Evolutionary conservation across 1,139 yeast genomes (phyloP).

Genomic region (Nakaseomyces uthaithaninus): DNA sequence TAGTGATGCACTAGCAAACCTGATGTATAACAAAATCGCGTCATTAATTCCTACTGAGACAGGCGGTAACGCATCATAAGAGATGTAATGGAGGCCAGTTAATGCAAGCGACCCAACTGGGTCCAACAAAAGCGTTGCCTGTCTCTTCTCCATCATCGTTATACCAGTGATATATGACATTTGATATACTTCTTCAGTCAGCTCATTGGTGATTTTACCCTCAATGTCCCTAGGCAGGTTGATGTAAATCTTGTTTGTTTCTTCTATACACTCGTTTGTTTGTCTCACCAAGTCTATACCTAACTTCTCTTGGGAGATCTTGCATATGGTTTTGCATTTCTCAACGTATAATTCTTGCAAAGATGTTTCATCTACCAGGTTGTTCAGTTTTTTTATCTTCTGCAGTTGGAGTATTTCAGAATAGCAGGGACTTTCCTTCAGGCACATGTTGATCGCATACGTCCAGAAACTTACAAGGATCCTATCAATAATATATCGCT

Average conservation of each 20-base stretch:
- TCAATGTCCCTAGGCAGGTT: conserved; percentile 24
- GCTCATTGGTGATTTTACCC: conserved; percentile 15
- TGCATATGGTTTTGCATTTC: neutral
- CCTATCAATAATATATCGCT: conserved; percentile 40
- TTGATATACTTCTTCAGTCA: conserved; percentile 28
- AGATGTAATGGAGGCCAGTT: conserved; percentile 22
- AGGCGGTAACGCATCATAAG: conserved; percentile 13
- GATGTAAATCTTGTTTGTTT: conserved; percentile 18
- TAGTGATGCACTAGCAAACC: conserved; percentile 35
- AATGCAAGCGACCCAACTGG: conserved; percentile 28
- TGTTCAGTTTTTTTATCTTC: conserved; percentile 22
- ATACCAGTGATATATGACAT: conserved; percentile 2
- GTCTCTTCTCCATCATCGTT: conserved; percentile 23
- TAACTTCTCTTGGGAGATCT: conserved; percentile 22
- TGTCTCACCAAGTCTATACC: conserved; percentile 47
- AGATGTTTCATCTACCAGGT: conserved; percentile 12
- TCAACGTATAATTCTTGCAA: neutral
- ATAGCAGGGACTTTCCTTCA: conserved; percentile 21
- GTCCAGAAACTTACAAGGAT: conserved; percentile 38
- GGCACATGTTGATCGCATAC: conserved; percentile 38
- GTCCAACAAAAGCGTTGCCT: conserved; percentile 29
- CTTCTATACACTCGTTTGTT: conserved; percentile 32
- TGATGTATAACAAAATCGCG: conserved; percentile 29
- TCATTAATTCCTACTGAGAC: conserved; percentile 19
- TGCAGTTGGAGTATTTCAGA: conserved; percentile 6